Evolutionary conservation across 1,139 yeast species (phyloP).

Genomic region (Diutina catenulata): DNA sequence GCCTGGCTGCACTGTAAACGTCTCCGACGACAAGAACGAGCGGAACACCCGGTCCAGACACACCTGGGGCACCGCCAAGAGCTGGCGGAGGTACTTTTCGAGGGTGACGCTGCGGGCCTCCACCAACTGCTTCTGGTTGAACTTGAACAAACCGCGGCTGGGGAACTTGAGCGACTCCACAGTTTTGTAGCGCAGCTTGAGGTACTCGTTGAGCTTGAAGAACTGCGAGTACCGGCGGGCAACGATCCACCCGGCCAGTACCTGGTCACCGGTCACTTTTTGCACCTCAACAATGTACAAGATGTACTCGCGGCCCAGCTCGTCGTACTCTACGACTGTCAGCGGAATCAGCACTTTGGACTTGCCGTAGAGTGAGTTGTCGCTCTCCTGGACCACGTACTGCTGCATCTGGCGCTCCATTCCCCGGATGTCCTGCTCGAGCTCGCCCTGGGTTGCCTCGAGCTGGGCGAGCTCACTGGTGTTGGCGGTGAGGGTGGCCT

Average conservation of each 20-base stretch:
- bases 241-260: slow-evolving; percentile 77
- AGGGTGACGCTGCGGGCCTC: slow-evolving; percentile 53
- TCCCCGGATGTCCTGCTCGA: slow-evolving; percentile 56
- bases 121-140: slow-evolving; percentile 48
- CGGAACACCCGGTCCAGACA: slow-evolving; percentile 67
- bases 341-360: slow-evolving; percentile 57
- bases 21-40: slow-evolving; percentile 65
- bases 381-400: slow-evolving; percentile 71
- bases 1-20: slow-evolving; percentile 23
- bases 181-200: slow-evolving; percentile 40
- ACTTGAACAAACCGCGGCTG: slow-evolving; percentile 51
- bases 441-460: slow-evolving; percentile 50
- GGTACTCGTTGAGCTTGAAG: slow-evolving; percentile 54
- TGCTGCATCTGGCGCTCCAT: slow-evolving; percentile 74
- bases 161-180: slow-evolving; percentile 49
- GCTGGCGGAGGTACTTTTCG: slow-evolving; percentile 47
- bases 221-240: slow-evolving; percentile 85
- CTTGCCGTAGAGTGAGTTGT: slow-evolving; percentile 64
- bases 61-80: slow-evolving; percentile 52
- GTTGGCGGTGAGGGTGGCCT: slow-evolving; percentile 78
- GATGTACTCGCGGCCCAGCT: slow-evolving; percentile 49
- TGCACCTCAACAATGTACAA: slow-evolving; percentile 72
- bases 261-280: slow-evolving; percentile 32
- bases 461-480: slow-evolving; percentile 56
- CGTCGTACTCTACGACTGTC: slow-evolving; percentile 45